Percentiles rank a stretch among this genome's conserved stretches.
Evolutionary conservation across 140 eudicot genomes (phyloP).

Genomic region (Bidens hawaiensis): DNA sequence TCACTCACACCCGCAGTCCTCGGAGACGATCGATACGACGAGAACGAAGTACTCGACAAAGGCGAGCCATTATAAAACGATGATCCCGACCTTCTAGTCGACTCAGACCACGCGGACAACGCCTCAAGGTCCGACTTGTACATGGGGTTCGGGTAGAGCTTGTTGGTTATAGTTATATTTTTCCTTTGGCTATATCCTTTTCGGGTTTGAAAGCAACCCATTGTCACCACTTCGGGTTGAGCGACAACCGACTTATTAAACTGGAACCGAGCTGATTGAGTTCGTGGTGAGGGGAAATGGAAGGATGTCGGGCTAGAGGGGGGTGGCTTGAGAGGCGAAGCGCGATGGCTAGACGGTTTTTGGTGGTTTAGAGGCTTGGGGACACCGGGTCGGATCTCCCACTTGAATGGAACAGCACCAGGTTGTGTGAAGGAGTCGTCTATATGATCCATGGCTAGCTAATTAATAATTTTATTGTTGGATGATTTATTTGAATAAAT

Average conservation of each 20-base stretch:
- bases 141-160: slow-evolving; percentile 23
- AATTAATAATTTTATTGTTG: too few species aligned
- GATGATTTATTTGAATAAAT: background rate
- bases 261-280: slow-evolving; percentile 26
- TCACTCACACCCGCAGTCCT: slow-evolving; percentile 32
- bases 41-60: slow-evolving; percentile 45
- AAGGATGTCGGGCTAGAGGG: slow-evolving; percentile 35
- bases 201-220: slow-evolving; percentile 45
- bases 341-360: slow-evolving; percentile 6
- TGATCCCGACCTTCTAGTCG: slow-evolving; percentile 40
- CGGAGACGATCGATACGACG: slow-evolving; percentile 53
- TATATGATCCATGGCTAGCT: background rate
- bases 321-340: slow-evolving; percentile 27
- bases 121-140: slow-evolving; percentile 45
- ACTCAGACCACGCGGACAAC: slow-evolving; percentile 48
- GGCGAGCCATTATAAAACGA: slow-evolving; percentile 35
- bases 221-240: slow-evolving; percentile 39
- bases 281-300: slow-evolving; percentile 32
- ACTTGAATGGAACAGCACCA: slow-evolving; percentile 66
- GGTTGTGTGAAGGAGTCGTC: slow-evolving; percentile 63
- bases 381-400: slow-evolving; percentile 93
- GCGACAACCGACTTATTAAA: slow-evolving; percentile 7
- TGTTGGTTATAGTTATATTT: too few species aligned
- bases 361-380: slow-evolving; percentile 47
- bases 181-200: slow-evolving; percentile 29